These are phyloP conservation scores for Gaeumannomyces sp. DNA, from an alignment of 2,329 filamentous ascomycete species.

Conservation along the genomic window DNA sequence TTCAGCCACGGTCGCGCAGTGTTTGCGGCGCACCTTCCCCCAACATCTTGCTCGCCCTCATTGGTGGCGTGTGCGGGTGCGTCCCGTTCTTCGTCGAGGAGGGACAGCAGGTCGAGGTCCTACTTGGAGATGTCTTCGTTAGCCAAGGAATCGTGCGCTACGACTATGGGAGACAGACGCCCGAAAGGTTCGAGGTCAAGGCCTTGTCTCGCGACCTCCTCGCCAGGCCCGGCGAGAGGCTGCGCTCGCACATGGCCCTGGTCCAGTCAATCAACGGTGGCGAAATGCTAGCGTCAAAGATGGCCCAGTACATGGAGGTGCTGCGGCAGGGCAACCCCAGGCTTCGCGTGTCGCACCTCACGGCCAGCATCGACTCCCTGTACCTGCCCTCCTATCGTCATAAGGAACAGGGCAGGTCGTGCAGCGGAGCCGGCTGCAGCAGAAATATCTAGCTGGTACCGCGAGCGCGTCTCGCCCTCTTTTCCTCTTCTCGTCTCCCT, in stretches of 20 bases:
- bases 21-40: conserved; percentile 27
- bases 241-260: background rate
- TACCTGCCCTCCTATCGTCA: too few relatives aligned
- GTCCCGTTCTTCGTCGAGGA: background rate
- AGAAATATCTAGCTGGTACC: too few relatives aligned
- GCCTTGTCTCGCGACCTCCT: conserved; percentile 13
- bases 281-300: too few relatives aligned
- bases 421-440: too few relatives aligned
- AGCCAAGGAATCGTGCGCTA: conserved; percentile 24
- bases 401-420: too few relatives aligned
- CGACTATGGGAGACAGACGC: conserved; percentile 22
- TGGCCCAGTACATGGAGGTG: too few relatives aligned
- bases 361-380: too few relatives aligned
- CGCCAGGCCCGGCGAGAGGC: background rate
- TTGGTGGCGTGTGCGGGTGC: conserved; percentile 35
- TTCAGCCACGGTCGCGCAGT: conserved; percentile 20
- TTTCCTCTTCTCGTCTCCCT: too few relatives aligned
- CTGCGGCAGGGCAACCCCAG: too few relatives aligned
- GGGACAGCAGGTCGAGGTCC: background rate
- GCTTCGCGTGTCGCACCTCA: too few relatives aligned
- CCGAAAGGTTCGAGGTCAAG: conserved; percentile 20
- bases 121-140: conserved; percentile 29
- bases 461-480: too few relatives aligned
- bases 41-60: conserved; percentile 26
- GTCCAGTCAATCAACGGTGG: too few relatives aligned